These are phyloP conservation scores for Rauvolfia tetraphylla DNA, from an alignment of 257 asterid genomes.

Conservation along the genomic window DNA sequence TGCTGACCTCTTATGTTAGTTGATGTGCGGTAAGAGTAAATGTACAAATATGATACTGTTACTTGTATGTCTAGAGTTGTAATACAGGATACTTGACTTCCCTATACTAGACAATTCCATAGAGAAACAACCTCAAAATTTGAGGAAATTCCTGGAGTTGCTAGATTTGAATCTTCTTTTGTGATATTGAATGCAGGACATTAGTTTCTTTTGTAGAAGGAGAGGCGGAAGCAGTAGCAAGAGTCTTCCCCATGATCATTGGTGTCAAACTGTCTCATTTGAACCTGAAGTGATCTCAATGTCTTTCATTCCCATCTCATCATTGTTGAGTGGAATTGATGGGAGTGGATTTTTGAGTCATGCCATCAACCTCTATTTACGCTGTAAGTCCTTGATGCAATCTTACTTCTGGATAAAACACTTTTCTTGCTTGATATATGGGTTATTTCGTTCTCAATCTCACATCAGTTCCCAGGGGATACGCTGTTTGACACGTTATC, in stretches of 20 bases:
- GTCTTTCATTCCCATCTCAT: constrained; percentile 70
- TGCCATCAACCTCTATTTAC: constrained; percentile 73
- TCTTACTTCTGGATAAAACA: constrained; percentile 3
- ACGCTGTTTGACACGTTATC: not conserved
- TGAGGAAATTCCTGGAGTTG: not conserved
- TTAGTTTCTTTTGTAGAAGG: constrained; percentile 66
- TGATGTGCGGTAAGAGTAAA: not conserved
- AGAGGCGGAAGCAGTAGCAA: constrained; percentile 64
- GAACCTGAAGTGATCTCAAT: constrained; percentile 76
- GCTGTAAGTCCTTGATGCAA: constrained; percentile 46
- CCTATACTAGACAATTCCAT: not conserved
- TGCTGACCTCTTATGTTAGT: not conserved
- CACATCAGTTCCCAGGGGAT: not conserved
- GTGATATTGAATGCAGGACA: constrained; percentile 44
- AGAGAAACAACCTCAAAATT: not conserved
- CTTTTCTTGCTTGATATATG: not conserved
- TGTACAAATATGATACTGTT: not conserved
- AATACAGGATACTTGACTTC: not conserved
- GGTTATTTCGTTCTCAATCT: not conserved
- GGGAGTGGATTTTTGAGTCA: constrained; percentile 82
- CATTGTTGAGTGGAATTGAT: constrained; percentile 68
- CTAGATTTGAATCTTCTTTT: constrained; percentile 5
- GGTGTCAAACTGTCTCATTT: constrained; percentile 74
- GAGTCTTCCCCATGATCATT: constrained; percentile 51
- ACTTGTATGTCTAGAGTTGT: not conserved